Evolutionary conservation across 768 basidiomycete genomes (phyloP), one percentile per base, ranked within the genome.

Genomic region (Cyclocybe cylindracea): DNA sequence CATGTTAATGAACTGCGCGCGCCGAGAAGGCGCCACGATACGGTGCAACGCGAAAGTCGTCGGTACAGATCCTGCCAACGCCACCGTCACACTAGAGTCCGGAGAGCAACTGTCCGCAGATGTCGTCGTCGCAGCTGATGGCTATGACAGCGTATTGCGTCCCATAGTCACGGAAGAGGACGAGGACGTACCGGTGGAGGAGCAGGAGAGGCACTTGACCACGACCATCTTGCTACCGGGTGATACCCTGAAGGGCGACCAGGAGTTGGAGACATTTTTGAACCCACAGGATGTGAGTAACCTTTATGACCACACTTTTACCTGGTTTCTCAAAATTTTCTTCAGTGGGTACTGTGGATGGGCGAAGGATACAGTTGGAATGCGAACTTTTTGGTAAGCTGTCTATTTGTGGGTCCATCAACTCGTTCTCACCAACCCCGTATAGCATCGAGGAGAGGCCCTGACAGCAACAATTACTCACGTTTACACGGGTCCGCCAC

Each of bases 91-190:
- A 1, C 61, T 75, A 24, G 71, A 71, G 35, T 70, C 61, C 24
- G 81, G 82, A 13, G 67, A 76, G 48, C 68, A 56, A 6, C 48
- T 84, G 7, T 57, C 50, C 6, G 78, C 78, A 13, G 82, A 86
- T 59, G 65, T 84, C 31, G 65, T 86, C 44, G 71, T 86, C 18
- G 83, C 79, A 32, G 84, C 85, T 2, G 85, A 86, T 61, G 84
- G 85, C 5, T 68, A 67, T 36, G 61, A 66, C 13, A 82, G 75
- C 53, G 44, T 67, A 18, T 61, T 71, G 32, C 65, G 75, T 32
- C 61, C 60, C 5, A 58, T 56, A 14, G 66, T 71, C 5, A 55
- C 67, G 6, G 48, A 57, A 38, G 8, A 55, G 50, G 43, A 38
- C 7, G 18, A 44, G 14, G 35, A 14, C 16, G n/a, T 32, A 11